phyloP scores from a whole-genome alignment of 768 basidiomycete genomes.

The Tricholoma bakamatsutake region DNA sequence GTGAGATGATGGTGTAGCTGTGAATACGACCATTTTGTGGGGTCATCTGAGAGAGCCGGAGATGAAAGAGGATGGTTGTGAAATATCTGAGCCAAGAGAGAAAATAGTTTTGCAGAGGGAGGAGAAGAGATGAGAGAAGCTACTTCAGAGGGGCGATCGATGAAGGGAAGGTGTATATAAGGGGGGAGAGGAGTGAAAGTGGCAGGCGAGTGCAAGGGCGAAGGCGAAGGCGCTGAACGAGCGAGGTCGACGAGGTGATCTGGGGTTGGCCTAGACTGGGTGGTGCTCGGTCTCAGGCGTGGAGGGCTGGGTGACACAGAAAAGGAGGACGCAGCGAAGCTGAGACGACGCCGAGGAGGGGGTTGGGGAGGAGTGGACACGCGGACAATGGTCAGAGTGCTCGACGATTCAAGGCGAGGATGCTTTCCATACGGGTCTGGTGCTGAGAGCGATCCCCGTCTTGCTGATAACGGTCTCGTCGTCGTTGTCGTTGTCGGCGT shows the following conservation, averaged over 20 bases:
- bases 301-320: constrained; percentile 24
- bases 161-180: constrained; percentile 79
- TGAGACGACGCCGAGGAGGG: constrained; percentile 24
- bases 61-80: constrained; percentile 19
- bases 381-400: constrained; percentile 71
- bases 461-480: constrained; percentile 32
- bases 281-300: constrained; percentile 40
- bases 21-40: constrained; percentile 63
- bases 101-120: constrained; percentile 66
- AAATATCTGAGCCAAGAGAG: constrained; percentile 70
- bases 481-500: background rate
- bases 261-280: constrained; percentile 50
- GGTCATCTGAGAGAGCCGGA: constrained; percentile 42
- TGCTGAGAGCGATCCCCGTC: constrained; percentile 66
- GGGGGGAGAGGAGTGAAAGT: constrained; percentile 73
- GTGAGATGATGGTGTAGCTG: constrained; percentile 70
- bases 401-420: constrained; percentile 46
- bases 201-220: constrained; percentile 31
- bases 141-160: constrained; percentile 79
- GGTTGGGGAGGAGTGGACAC: constrained; percentile 30
- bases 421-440: constrained; percentile 63
- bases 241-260: constrained; percentile 76
- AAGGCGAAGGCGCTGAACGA: constrained; percentile 23
- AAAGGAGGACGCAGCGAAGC: constrained; percentile 66
- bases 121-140: constrained; percentile 54